Evolutionary conservation across 2,329 filamentous ascomycete genomes (phyloP).

Genomic region (Anthostomella pinea): DNA sequence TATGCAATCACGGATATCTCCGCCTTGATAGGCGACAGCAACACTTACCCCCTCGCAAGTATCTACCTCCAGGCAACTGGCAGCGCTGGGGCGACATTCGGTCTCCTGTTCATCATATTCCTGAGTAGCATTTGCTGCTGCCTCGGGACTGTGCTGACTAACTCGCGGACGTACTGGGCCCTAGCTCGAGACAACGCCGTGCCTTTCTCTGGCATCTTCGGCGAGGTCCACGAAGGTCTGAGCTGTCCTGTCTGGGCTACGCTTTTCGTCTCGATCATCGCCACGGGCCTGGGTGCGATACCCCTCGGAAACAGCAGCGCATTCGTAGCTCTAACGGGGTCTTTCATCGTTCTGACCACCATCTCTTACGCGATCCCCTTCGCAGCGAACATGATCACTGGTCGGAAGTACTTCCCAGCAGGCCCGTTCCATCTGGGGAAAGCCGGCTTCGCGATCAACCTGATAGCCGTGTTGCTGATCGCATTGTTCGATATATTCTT

Average conservation of each 20-base stretch:
- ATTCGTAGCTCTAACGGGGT: conserved; percentile 56
- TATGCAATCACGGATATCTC: conserved; percentile 56
- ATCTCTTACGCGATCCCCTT: conserved; percentile 51
- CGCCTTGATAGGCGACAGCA: conserved; percentile 47
- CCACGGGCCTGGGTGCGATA: conserved; percentile 54
- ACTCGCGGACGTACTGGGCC: conserved; percentile 46
- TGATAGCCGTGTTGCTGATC: conserved; percentile 50
- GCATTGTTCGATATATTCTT: conserved; percentile 56
- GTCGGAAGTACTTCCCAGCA: conserved; percentile 47
- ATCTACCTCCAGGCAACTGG: conserved; percentile 60
- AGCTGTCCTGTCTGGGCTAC: conserved; percentile 60
- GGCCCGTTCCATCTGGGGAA: conserved; percentile 54
- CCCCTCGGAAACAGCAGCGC: conserved; percentile 53
- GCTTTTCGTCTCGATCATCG: conserved; percentile 48
- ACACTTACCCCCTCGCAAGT: conserved; percentile 59
- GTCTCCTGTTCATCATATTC: conserved; percentile 56
- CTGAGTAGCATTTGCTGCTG: conserved; percentile 48
- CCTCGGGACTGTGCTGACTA: conserved; percentile 50
- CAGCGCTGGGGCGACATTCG: conserved; percentile 49
- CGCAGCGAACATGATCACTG: conserved; percentile 49
- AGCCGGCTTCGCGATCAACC: conserved; percentile 49
- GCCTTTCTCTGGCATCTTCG: conserved; percentile 52
- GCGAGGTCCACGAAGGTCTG: conserved; percentile 49
- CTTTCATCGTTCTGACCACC: conserved; percentile 55
- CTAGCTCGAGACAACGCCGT: conserved; percentile 60